phyloP scores from a whole-genome alignment of 2,329 filamentous ascomycete species.

The Rutstroemia sydowiana region DNA sequence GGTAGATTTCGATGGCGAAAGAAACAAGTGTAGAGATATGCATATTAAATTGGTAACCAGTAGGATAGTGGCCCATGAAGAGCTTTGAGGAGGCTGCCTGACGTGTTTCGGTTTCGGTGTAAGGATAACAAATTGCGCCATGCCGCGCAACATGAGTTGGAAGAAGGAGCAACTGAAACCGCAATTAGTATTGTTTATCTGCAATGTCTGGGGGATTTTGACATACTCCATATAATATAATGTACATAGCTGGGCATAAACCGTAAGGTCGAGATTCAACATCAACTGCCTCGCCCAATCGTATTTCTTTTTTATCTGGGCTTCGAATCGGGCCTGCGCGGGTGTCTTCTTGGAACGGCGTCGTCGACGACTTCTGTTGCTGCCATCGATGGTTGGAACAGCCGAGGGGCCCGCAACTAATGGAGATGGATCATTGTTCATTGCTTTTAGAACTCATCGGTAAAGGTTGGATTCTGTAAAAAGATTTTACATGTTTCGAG shows the following conservation, averaged over 20 bases:
- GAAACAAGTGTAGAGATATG: conserved; percentile 51
- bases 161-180: conserved; percentile 53
- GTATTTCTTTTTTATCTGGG: conserved; percentile 43
- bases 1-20: conserved; percentile 47
- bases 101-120: conserved; percentile 50
- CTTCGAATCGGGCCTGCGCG: conserved; percentile 30
- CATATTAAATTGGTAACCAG: conserved; percentile 53
- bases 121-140: conserved; percentile 56
- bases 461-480: conserved; percentile 6
- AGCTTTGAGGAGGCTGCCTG: conserved; percentile 46
- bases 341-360: conserved; percentile 11
- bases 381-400: conserved; percentile 16
- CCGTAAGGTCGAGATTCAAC: conserved; percentile 52
- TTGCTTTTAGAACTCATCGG: conserved; percentile 34
- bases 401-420: conserved; percentile 21
- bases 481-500: conserved; percentile 19
- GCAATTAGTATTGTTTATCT: conserved; percentile 7
- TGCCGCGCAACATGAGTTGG: conserved; percentile 50
- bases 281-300: conserved; percentile 54
- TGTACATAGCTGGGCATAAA: conserved; percentile 57
- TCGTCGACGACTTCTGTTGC: conserved; percentile 2
- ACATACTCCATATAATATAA: conserved; percentile 65
- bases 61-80: conserved; percentile 50
- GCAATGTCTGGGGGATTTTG: conserved; percentile 1
- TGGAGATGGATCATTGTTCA: conserved; percentile 45